phyloP scores from a whole-genome alignment of 176 grass and related monocot genomes.

The Zea luxurians region DNA sequence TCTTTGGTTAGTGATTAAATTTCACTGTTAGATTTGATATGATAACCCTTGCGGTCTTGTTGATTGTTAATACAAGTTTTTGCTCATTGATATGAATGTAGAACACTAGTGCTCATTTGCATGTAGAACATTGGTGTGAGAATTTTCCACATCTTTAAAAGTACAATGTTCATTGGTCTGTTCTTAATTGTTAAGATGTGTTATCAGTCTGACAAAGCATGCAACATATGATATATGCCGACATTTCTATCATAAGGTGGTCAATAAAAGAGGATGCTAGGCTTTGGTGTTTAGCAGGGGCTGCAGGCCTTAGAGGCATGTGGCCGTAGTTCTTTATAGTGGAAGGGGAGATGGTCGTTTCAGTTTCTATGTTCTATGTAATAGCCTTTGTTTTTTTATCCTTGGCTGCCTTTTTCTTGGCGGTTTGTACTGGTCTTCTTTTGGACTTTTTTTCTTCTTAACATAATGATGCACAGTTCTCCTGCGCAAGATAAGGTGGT shows the following conservation, averaged over 20 bases:
- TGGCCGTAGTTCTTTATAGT: no score
- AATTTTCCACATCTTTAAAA: slow-evolving; percentile 1
- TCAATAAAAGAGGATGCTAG: not conserved
- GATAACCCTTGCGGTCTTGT: not conserved
- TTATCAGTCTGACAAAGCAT: not conserved
- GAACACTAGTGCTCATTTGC: not conserved
- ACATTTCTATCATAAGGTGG: not conserved
- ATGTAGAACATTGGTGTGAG: not conserved
- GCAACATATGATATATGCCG: not conserved
- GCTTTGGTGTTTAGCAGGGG: no score
- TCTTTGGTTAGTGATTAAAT: slow-evolving; percentile 20
- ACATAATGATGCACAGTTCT: no score
- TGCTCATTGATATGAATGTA: not conserved
- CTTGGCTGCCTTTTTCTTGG: no score
- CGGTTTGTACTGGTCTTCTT: no score
- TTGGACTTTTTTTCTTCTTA: no score
- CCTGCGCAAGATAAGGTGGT: not conserved
- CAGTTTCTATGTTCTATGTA: no score
- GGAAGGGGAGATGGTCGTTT: no score
- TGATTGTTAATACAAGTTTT: not conserved
- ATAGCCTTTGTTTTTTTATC: no score
- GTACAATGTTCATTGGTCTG: not conserved
- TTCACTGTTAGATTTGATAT: not conserved
- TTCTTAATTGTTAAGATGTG: slow-evolving; percentile 16
- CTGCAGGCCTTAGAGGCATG: no score